Base-by-base conservation (phyloP, 148 eudicot genomes). In the Cornus controversa region DNA sequence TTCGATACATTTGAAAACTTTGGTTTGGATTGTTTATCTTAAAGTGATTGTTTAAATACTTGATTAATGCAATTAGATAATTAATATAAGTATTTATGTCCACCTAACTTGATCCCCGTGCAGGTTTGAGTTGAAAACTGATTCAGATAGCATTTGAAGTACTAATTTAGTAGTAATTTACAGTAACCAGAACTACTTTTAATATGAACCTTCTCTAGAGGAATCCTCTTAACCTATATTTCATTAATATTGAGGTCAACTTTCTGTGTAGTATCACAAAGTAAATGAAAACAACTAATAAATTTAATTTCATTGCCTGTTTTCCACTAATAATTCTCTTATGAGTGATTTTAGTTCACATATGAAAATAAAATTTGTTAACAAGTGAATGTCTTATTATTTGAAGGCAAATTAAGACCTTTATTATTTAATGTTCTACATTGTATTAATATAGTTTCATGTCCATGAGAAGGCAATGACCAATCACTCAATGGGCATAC, bases 161-260 rank as follows among this genome's bases (percentile, higher is more conserved):
- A n/a, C n/a, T n/a, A n/a, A n/a, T n/a, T n/a, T n/a, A 63, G 20
- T 36, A 37, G 14, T 63, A 14, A 6, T 63, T 73, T 18, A 73
- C 57, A 50, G 0, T 10, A 50, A 14, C 57, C 15, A 50, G 4
- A 50, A 50, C 18, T 50, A 0, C 11, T 69, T 34, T 54, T 25
- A 25, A 36, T 70, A 10, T 74, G 14, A 26, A 58, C 16, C 62
- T 50, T 64, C 31, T 4, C 11, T 60, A 26, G 10, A 63, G 73
- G 75, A 70, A 70, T 65, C 75, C 62, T 71, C 80, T 71, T 40
- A 18, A 77, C 23, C 72, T 60, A 25, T 65, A 6, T 23, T 54
- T 36, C 15, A 53, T 13, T 6, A 67, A 71, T 16, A 0, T n/a
- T 60, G 57, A 7, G 16, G 74, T 71, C 74, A 71, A 53, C 25